phyloP scores from a whole-genome alignment of 2,329 filamentous ascomycete species.

The Fusarium sp. region DNA sequence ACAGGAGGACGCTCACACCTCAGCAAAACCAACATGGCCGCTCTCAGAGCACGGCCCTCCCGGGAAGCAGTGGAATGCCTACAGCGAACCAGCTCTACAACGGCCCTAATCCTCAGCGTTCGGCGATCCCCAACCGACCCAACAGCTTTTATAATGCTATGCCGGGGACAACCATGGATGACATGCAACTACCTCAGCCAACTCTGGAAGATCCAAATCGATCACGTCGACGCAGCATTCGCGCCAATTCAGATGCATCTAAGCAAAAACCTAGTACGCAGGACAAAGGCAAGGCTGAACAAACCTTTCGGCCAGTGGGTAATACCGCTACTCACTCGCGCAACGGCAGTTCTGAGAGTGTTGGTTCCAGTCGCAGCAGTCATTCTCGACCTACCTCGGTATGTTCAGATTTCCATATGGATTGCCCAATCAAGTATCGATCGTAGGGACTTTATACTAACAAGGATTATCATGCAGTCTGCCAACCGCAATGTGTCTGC shows the following conservation, averaged over 20 bases:
- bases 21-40: slow-evolving; percentile 49
- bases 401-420: slow-evolving; percentile 54
- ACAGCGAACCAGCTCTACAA: slow-evolving; percentile 47
- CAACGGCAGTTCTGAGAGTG: slow-evolving; percentile 72
- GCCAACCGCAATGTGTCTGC: slow-evolving; percentile 65
- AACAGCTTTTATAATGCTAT: slow-evolving; percentile 61
- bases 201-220: slow-evolving; percentile 75
- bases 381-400: slow-evolving; percentile 72
- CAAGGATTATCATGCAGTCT: slow-evolving; percentile 60
- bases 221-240: slow-evolving; percentile 84
- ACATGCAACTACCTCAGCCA: slow-evolving; percentile 69
- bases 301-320: slow-evolving; percentile 51
- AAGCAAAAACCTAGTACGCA: slow-evolving; percentile 32
- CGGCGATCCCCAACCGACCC: slow-evolving; percentile 56
- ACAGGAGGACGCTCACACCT: slow-evolving; percentile 66
- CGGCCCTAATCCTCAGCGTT: slow-evolving; percentile 43
- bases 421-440: slow-evolving; percentile 57
- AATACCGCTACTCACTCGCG: slow-evolving; percentile 48
- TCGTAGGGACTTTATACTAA: slow-evolving; percentile 56
- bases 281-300: slow-evolving; percentile 47
- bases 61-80: slow-evolving; percentile 39
- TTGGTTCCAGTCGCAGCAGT: slow-evolving; percentile 65
- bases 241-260: slow-evolving; percentile 56
- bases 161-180: slow-evolving; percentile 68
- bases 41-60: slow-evolving; percentile 50